Evolutionary conservation across 2,329 filamentous ascomycete genomes (phyloP).

Genomic region (Colletotrichum neosansevieriae): DNA sequence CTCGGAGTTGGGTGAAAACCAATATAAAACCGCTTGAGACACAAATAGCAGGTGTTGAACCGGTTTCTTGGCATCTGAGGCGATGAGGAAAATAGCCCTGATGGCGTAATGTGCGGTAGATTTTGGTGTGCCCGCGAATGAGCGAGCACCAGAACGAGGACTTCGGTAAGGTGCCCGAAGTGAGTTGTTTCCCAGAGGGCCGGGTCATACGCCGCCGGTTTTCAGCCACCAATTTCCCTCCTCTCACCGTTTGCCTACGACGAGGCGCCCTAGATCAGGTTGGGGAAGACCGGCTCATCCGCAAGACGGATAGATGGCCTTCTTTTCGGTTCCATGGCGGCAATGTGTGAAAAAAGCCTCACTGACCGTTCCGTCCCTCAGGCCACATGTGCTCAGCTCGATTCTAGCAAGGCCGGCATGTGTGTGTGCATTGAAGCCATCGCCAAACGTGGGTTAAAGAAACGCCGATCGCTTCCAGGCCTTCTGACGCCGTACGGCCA

Average conservation of each 20-base stretch:
- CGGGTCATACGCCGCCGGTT: neutral
- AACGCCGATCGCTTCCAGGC: neutral
- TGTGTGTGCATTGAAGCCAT: neutral
- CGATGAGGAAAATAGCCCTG: too few relatives aligned
- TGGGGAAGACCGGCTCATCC: neutral
- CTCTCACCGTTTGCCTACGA: neutral
- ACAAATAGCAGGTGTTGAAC: neutral
- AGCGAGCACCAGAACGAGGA: neutral
- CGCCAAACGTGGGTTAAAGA: neutral
- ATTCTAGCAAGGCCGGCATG: neutral
- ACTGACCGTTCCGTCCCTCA: too few relatives aligned
- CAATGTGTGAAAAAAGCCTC: too few relatives aligned
- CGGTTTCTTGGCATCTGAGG: neutral
- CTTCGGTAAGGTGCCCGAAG: too few relatives aligned
- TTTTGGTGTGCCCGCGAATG: neutral
- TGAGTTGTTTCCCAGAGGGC: neutral
- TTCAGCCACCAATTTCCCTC: conserved; percentile 27
- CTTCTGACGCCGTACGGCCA: neutral
- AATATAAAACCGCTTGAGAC: neutral
- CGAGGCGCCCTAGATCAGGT: neutral
- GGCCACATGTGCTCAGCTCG: too few relatives aligned
- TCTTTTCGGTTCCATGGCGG: too few relatives aligned
- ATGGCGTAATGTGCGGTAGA: too few relatives aligned
- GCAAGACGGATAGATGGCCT: neutral
- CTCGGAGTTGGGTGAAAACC: neutral